Base-by-base conservation (phyloP, 306 rosid species). In the Boehmeria nivea region DNA sequence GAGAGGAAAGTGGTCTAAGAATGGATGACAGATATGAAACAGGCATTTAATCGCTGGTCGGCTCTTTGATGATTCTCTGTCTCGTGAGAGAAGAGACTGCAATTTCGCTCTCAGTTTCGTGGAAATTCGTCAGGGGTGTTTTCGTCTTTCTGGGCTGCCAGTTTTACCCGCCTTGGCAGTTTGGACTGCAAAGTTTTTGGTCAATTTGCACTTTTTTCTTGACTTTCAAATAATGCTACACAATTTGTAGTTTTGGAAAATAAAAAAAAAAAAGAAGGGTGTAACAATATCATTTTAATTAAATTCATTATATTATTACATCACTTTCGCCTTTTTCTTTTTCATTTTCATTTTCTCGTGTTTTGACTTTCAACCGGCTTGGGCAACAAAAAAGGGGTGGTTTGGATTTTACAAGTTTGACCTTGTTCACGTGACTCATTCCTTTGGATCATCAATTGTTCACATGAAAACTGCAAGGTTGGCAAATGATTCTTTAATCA, bases 1-100 rank as follows among this genome's bases (percentile, higher is more conserved):
- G 26, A 52, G 15, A 54, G 37, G 31, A 22, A 10, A 37, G 54
- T 21, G 74, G 56, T 59, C 49, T 46, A 64, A 37, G 55, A 19
- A 11, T 40, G 40, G 16, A 57, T 84, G 85, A 87, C 96, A 81
- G 83, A 81, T 27, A 6, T 56, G 72, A 54, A 71, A 83, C 81
- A 75, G 58, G 18, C 25, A 54, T 54, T 68, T 74, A 67, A 66
- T 67, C 56, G 68, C 53, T 67, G 80, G 76, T 74, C 81, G 63
- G 60, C 79, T 59, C 21, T 50, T 67, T 74, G 78, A 77, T 31
- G 36, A 40, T 80, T 70, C 81, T 63, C 12, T 37, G 4, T 9
- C 13, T n/a, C n/a, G n/a, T n/a, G n/a, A n/a, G n/a, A n/a, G n/a
- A n/a, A n/a, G n/a, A n/a, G n/a, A n/a, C n/a, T 48, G 48, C 6